A percentile compares a stretch with the other conserved stretches of the same genome.
These are phyloP conservation scores for Cercospora berteroae DNA, from an alignment of 2,329 filamentous ascomycete genomes.

Conservation along the genomic window DNA sequence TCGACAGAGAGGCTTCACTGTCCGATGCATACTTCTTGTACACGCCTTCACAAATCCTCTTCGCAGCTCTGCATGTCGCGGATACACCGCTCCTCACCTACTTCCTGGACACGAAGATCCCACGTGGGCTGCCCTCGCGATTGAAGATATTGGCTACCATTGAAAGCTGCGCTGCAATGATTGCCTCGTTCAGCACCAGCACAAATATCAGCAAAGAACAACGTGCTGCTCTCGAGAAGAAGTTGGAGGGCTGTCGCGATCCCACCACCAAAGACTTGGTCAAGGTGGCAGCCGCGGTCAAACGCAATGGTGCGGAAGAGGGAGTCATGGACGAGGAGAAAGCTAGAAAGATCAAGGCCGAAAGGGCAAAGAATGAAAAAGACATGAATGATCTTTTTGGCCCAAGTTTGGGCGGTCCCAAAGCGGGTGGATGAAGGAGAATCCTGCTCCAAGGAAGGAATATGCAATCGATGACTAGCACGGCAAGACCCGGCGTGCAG, in stretches of 20 bases:
- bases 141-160: slow-evolving; percentile 42
- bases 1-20: slow-evolving; percentile 72
- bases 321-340: slow-evolving; percentile 44
- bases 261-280: slow-evolving; percentile 72
- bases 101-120: slow-evolving; percentile 47
- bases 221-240: slow-evolving; percentile 54
- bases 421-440: slow-evolving; percentile 6
- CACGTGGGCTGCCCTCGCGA: slow-evolving; percentile 26
- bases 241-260: slow-evolving; percentile 71
- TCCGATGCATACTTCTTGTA: slow-evolving; percentile 98
- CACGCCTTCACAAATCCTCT: slow-evolving; percentile 89
- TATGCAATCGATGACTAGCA: background rate
- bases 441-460: background rate
- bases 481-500: background rate
- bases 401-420: slow-evolving; percentile 29
- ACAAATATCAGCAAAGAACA: slow-evolving; percentile 36
- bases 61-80: slow-evolving; percentile 73
- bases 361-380: slow-evolving; percentile 41
- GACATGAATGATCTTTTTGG: slow-evolving; percentile 48
- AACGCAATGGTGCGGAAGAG: slow-evolving; percentile 41
- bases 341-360: slow-evolving; percentile 47
- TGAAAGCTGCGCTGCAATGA: slow-evolving; percentile 41
- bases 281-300: slow-evolving; percentile 63
- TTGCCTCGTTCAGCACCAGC: slow-evolving; percentile 34
- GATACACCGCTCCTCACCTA: slow-evolving; percentile 62